A percentile compares a stretch with the other conserved stretches of the same genome.
phyloP scores from a whole-genome alignment of 768 basidiomycete genomes.

The Boletus reticulatus region DNA sequence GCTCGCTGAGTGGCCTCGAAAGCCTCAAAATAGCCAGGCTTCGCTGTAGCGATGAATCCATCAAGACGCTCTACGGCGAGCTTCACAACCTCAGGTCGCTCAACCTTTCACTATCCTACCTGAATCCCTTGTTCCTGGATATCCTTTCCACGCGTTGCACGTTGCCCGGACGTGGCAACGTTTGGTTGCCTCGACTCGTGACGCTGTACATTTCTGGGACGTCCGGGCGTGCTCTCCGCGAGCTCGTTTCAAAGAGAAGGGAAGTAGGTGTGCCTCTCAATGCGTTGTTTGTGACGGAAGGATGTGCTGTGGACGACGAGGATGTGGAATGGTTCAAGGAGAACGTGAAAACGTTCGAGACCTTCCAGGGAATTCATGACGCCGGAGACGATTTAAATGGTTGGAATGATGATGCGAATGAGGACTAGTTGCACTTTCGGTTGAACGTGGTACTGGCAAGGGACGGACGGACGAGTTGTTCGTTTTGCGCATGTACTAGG shows the following conservation, averaged over 20 bases:
- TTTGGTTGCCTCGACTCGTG: neutral
- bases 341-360: neutral
- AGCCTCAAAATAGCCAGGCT: slow-evolving; percentile 53
- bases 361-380: no score
- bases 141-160: neutral
- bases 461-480: no score
- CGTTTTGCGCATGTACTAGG: no score
- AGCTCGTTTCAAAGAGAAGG: neutral
- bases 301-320: neutral
- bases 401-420: no score
- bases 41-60: slow-evolving; percentile 36
- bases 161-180: neutral
- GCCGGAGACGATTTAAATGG: no score
- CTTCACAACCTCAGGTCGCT: slow-evolving; percentile 47
- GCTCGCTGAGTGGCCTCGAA: slow-evolving; percentile 44
- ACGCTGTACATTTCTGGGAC: neutral
- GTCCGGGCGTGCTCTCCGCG: neutral
- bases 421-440: no score
- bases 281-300: neutral
- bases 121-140: neutral
- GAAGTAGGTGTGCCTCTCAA: neutral
- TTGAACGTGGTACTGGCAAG: no score
- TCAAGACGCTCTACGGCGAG: slow-evolving; percentile 40
- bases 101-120: neutral
- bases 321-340: neutral